Evolutionary conservation across 228 moss, liverwort and hornwort genomes (phyloP).

Genomic region (Sphagnum fallax): DNA sequence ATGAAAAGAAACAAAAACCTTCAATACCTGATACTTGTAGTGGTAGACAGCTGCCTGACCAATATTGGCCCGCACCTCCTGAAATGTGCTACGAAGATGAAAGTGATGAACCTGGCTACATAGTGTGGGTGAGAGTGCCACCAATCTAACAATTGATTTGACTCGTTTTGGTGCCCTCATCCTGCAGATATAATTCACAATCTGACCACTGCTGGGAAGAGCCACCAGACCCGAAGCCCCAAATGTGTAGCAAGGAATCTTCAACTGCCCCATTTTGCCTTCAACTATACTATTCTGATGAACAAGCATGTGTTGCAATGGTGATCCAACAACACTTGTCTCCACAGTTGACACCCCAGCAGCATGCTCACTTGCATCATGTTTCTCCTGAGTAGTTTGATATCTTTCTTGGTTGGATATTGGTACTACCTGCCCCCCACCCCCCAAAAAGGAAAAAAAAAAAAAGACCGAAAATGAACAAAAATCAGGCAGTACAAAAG

Average conservation of each 20-base stretch:
- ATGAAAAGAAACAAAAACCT: too few relatives aligned
- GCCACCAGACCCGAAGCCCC: conserved; percentile 50
- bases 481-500: too few relatives aligned
- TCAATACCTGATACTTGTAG: conserved; percentile 62
- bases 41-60: conserved; percentile 62
- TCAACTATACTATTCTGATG: conserved; percentile 6
- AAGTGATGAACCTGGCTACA: conserved; percentile 75
- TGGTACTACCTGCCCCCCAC: too few relatives aligned
- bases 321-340: neutral
- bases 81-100: conserved; percentile 25
- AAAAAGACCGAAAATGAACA: too few relatives aligned
- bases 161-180: conserved; percentile 29
- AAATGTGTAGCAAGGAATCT: conserved; percentile 50
- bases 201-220: conserved; percentile 51
- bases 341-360: conserved; percentile 1
- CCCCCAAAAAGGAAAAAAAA: too few relatives aligned
- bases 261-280: conserved; percentile 52
- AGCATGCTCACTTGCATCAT: conserved; percentile 1
- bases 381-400: conserved; percentile 10
- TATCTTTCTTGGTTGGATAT: conserved; percentile 5
- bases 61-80: conserved; percentile 8
- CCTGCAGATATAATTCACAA: conserved; percentile 73
- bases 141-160: conserved; percentile 53
- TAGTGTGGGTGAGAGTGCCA: conserved; percentile 36
- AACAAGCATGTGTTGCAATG: neutral